phyloP scores from a whole-genome alignment of 805 yeast species.

The Aciculoconidium aculeatum region DNA sequence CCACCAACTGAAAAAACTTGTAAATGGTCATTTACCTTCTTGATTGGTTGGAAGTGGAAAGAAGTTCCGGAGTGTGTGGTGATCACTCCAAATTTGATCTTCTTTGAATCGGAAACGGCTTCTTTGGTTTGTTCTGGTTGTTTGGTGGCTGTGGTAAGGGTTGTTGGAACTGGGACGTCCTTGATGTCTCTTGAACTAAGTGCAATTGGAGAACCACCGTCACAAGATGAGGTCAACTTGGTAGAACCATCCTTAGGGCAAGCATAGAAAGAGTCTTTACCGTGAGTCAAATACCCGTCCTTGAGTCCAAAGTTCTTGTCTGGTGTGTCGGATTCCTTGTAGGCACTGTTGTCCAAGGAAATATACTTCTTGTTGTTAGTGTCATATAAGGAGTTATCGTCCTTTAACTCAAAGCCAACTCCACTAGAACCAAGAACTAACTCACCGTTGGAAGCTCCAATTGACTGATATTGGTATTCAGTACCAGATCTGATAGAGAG shows the following conservation, averaged over 20 bases:
- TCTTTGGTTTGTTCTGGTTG: conserved; percentile 2
- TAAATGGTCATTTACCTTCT: conserved; percentile 21
- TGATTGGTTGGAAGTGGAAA: conserved; percentile 18
- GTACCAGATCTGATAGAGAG: conserved; percentile 22
- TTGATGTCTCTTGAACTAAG: conserved; percentile 1
- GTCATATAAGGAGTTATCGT: conserved; percentile 19
- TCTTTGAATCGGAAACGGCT: conserved; percentile 2
- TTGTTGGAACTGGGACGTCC: conserved; percentile 2
- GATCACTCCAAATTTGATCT: conserved; percentile 11
- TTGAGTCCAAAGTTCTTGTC: conserved; percentile 9
- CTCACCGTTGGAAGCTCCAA: conserved; percentile 6
- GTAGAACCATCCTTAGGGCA: conserved; percentile 7
- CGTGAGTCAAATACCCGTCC: conserved; percentile 11
- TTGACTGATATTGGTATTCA: conserved; percentile 15
- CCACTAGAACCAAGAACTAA: conserved; percentile 9
- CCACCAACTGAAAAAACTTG: conserved; percentile 28
- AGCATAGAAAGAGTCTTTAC: conserved; percentile 8
- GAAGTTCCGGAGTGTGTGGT: conserved; percentile 17
- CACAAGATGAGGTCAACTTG: conserved; percentile 7
- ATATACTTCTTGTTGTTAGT: conserved; percentile 12
- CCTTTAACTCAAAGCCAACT: conserved; percentile 16
- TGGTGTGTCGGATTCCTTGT: conserved; percentile 4
- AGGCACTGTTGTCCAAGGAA: conserved; percentile 7
- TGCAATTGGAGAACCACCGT: conserved; percentile 3
- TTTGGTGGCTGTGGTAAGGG: conserved; percentile 5